Evolutionary conservation across 106 monocot genomes (phyloP).

Genomic region (Dioscorea alata): DNA sequence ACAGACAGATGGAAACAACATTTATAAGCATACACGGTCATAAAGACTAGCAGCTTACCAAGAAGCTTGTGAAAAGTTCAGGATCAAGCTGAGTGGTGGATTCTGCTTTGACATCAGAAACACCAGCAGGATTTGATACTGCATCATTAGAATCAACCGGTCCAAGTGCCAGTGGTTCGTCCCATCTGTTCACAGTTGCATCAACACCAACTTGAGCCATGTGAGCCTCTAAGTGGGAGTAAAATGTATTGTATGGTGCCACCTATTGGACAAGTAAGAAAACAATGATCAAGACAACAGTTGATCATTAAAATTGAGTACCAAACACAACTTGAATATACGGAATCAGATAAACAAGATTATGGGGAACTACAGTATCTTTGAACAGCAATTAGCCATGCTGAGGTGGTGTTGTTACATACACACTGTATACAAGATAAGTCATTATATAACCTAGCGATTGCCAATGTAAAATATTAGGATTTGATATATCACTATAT

Average conservation of each 20-base stretch:
- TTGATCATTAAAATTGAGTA: neutral
- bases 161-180: constrained; percentile 80
- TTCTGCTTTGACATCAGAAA: constrained; percentile 83
- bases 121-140: constrained; percentile 83
- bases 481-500: too few species aligned
- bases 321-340: too few species aligned
- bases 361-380: too few species aligned
- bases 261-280: constrained; percentile 38
- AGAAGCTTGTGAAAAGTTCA: constrained; percentile 75
- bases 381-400: too few species aligned
- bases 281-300: neutral
- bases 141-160: constrained; percentile 94
- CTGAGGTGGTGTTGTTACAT: too few species aligned
- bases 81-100: constrained; percentile 86
- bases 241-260: constrained; percentile 88
- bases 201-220: constrained; percentile 63
- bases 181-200: constrained; percentile 71
- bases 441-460: too few species aligned
- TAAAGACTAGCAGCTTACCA: constrained; percentile 36
- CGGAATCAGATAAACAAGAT: too few species aligned
- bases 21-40: neutral
- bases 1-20: neutral
- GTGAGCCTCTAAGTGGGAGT: constrained; percentile 70
- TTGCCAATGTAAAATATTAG: too few species aligned
- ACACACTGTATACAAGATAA: too few species aligned